Percentiles rank a stretch among this genome's conserved stretches.
phyloP scores from a whole-genome alignment of 768 basidiomycete genomes.

The Dentipellis sp. region DNA sequence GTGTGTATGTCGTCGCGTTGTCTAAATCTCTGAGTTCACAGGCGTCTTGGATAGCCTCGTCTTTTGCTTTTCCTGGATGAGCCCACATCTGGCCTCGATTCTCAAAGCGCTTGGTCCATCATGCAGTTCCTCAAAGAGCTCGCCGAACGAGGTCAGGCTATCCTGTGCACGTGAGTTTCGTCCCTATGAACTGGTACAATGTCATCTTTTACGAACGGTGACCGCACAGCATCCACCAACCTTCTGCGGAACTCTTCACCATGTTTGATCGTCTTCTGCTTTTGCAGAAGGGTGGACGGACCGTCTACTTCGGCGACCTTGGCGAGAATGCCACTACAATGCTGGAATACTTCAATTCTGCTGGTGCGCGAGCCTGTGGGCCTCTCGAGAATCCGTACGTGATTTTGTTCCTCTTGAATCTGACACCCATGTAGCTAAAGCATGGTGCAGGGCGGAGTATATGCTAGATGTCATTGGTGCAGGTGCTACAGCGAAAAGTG shows the following conservation, averaged over 20 bases:
- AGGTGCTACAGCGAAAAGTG: conserved; percentile 36
- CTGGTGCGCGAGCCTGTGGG: conserved; percentile 53
- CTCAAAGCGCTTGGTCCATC: conserved; percentile 82
- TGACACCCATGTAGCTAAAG: background rate
- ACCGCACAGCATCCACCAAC: conserved; percentile 36
- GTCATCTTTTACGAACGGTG: background rate
- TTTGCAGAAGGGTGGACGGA: conserved; percentile 66
- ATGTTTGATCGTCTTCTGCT: conserved; percentile 75
- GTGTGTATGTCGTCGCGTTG: conserved; percentile 5
- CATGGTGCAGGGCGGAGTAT: conserved; percentile 30
- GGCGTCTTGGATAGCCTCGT: conserved; percentile 38
- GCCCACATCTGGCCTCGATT: conserved; percentile 80
- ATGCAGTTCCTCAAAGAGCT: conserved; percentile 65
- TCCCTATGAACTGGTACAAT: background rate
- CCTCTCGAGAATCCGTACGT: conserved; percentile 58
- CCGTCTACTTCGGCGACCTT: conserved; percentile 58
- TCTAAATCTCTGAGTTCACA: background rate
- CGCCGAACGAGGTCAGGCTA: conserved; percentile 76
- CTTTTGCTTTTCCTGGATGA: conserved; percentile 83
- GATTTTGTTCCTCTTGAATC: background rate
- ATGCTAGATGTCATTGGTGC: conserved; percentile 52
- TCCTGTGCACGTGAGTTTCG: conserved; percentile 70
- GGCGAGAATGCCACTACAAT: conserved; percentile 52
- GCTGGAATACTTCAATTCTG: conserved; percentile 65
- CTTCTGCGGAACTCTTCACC: conserved; percentile 79